These are phyloP conservation scores for Phaffia australis DNA, from an alignment of 768 basidiomycete species.

Conservation along the genomic window DNA sequence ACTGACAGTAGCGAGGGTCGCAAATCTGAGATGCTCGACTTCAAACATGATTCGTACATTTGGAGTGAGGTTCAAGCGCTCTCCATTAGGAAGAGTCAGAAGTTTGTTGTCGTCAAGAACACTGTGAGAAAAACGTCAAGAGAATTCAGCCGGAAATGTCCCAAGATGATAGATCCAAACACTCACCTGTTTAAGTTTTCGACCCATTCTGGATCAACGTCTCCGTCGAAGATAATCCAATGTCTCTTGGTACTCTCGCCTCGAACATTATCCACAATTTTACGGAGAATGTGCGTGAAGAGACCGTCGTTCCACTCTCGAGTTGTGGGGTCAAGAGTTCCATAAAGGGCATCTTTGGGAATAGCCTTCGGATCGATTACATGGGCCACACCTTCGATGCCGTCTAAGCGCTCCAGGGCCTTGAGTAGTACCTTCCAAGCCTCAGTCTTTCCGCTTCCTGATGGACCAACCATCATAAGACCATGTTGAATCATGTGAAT, in stretches of 20 bases:
- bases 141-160: background rate
- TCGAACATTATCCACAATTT: constrained; percentile 96
- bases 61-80: constrained; percentile 88
- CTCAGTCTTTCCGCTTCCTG: constrained; percentile 90
- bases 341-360: constrained; percentile 95
- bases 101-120: constrained; percentile 98
- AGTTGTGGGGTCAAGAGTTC: constrained; percentile 90
- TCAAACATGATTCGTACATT: constrained; percentile 99
- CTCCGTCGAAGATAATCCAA: constrained; percentile 99
- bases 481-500: constrained; percentile 99
- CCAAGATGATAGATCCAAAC: background rate
- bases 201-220: constrained; percentile 99
- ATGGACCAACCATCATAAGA: constrained; percentile 98
- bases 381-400: constrained; percentile 81
- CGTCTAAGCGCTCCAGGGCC: constrained; percentile 82
- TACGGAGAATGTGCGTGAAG: constrained; percentile 93
- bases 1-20: constrained; percentile 95
- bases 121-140: constrained; percentile 43
- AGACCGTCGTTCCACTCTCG: constrained; percentile 99
- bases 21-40: constrained; percentile 93
- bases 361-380: constrained; percentile 99
- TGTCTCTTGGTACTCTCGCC: constrained; percentile 93
- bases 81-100: constrained; percentile 91
- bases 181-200: constrained; percentile 94
- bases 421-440: constrained; percentile 90